Conservation (phyloP, 192 early-diverging fungal species). For the Lobosporangium transversale region DNA sequence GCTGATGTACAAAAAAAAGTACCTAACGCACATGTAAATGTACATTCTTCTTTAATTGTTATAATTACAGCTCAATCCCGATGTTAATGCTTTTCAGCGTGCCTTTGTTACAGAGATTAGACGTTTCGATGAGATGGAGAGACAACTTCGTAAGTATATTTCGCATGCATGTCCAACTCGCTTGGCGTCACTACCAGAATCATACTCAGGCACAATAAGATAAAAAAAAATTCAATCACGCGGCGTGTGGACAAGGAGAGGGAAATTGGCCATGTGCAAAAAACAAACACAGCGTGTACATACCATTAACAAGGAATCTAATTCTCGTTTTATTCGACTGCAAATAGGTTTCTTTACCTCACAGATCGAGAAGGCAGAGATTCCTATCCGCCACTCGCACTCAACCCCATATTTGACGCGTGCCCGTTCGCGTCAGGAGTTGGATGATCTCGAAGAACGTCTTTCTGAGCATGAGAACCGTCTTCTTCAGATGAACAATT, state of each 20-base stretch:
- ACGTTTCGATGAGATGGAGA: slow-evolving; percentile 96
- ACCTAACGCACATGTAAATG: too few species aligned
- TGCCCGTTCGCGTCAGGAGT: slow-evolving; percentile 86
- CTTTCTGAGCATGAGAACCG: slow-evolving; percentile 87
- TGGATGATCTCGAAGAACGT: slow-evolving; percentile 93
- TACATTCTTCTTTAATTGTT: too few species aligned
- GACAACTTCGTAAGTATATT: slow-evolving; percentile 84
- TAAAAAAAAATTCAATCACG: too few species aligned
- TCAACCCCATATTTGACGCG: slow-evolving; percentile 60
- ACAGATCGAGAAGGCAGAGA: slow-evolving; percentile 87
- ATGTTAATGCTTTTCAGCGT: slow-evolving; percentile 97
- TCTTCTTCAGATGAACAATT: slow-evolving; percentile 88
- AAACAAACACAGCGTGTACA: too few species aligned
- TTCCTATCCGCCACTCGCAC: slow-evolving; percentile 65
- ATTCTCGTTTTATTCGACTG: too few species aligned
- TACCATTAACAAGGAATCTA: too few species aligned
- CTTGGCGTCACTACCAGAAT: background rate
- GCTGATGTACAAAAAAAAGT: too few species aligned
- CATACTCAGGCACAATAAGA: background rate
- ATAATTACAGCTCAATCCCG: slow-evolving; percentile 81
- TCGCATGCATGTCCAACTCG: background rate
- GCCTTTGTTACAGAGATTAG: slow-evolving; percentile 96
- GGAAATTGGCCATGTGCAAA: background rate
- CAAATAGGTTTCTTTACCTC: slow-evolving; percentile 79
- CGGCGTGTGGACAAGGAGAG: background rate